phyloP scores from a whole-genome alignment of 306 rosid genomes.

The Cotoneaster glaucophyllus region DNA sequence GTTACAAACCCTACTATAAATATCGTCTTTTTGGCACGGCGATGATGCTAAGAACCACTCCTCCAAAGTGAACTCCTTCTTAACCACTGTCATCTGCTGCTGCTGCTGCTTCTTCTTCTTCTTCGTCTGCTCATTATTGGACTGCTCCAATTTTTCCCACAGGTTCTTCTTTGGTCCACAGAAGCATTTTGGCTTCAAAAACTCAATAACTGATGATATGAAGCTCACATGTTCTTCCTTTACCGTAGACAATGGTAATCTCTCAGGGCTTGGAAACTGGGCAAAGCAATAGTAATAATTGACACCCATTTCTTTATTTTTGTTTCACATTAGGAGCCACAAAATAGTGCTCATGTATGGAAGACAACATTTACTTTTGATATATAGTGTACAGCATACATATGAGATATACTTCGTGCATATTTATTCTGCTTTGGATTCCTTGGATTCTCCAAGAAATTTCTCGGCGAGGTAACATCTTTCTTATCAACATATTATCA shows the following conservation, averaged over 20 bases:
- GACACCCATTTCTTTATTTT: slow-evolving; percentile 1
- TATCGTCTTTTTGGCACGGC: neutral
- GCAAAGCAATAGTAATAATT: neutral
- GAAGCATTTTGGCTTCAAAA: slow-evolving; percentile 24
- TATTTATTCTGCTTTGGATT: neutral
- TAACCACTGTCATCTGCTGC: slow-evolving; percentile 5
- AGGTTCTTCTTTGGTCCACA: slow-evolving; percentile 12
- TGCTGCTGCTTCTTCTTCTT: neutral
- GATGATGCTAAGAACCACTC: slow-evolving; percentile 33
- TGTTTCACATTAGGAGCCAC: neutral
- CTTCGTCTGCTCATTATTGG: neutral
- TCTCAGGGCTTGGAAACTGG: neutral
- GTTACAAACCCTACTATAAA: neutral
- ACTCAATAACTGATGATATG: slow-evolving; percentile 1
- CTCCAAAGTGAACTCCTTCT: slow-evolving; percentile 14
- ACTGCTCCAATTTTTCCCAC: neutral
- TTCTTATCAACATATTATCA: neutral
- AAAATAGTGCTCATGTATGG: neutral
- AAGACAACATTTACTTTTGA: neutral
- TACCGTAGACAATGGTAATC: neutral
- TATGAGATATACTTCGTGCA: neutral
- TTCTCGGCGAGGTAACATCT: neutral
- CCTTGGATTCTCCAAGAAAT: slow-evolving; percentile 12
- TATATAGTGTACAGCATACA: neutral
- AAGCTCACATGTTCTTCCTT: neutral